Evolutionary conservation across 2,329 filamentous ascomycete species (phyloP).

Genomic region (Coccinonectria pachysandricola): DNA sequence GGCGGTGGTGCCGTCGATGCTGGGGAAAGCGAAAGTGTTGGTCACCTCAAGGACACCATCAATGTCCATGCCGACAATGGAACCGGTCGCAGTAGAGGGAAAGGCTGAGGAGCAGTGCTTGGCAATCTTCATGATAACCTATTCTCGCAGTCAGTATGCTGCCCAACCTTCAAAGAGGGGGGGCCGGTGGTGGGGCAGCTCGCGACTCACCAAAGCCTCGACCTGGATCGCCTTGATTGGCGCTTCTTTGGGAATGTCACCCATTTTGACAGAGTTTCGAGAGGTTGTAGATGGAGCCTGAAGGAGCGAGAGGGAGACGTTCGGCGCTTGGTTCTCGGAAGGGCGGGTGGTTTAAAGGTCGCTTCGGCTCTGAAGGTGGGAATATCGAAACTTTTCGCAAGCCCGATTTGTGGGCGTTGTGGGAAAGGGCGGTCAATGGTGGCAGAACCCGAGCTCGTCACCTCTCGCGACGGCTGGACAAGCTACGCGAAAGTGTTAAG

Average conservation of each 20-base stretch:
- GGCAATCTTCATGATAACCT: slow-evolving; percentile 97
- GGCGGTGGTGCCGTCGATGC: slow-evolving; percentile 58
- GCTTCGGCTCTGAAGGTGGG: slow-evolving; percentile 21
- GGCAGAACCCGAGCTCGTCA: too few relatives aligned
- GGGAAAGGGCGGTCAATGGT: slow-evolving; percentile 27
- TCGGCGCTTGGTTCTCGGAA: slow-evolving; percentile 17
- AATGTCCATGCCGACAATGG: slow-evolving; percentile 86
- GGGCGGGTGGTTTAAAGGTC: slow-evolving; percentile 18
- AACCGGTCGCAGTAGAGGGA: slow-evolving; percentile 81
- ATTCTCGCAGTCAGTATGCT: slow-evolving; percentile 12
- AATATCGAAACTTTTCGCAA: slow-evolving; percentile 35
- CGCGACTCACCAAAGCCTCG: slow-evolving; percentile 73
- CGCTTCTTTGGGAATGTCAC: slow-evolving; percentile 51
- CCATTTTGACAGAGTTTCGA: slow-evolving; percentile 37
- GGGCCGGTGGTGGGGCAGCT: slow-evolving; percentile 25
- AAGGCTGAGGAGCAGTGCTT: slow-evolving; percentile 86
- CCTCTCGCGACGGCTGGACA: too few relatives aligned
- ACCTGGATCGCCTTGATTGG: slow-evolving; percentile 84
- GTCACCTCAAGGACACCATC: slow-evolving; percentile 77
- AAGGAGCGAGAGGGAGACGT: too few relatives aligned
- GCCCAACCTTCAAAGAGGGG: slow-evolving; percentile 14
- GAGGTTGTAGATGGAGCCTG: slow-evolving; percentile 12
- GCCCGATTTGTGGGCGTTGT: slow-evolving; percentile 35
- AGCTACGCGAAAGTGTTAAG: too few relatives aligned
- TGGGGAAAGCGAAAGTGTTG: slow-evolving; percentile 90